Percentiles rank a stretch among this genome's conserved stretches.
Conservation (phyloP, 768 basidiomycete genomes). For the Lentinula edodes region DNA sequence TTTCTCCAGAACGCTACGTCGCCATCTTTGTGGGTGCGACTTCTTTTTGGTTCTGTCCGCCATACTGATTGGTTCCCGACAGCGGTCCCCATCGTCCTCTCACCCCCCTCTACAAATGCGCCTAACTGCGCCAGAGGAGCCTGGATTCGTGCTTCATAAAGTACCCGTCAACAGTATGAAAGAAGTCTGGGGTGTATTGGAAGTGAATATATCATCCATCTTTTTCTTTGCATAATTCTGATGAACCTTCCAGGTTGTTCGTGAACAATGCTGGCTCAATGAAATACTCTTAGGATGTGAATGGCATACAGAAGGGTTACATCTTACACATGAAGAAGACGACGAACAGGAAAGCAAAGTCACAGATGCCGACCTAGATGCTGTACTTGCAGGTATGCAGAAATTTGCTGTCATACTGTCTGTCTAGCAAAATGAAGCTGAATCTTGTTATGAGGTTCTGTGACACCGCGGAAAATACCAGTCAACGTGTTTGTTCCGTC, state of each 20-base stretch:
- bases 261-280: slow-evolving; percentile 83
- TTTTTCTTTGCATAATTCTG: background rate
- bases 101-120: slow-evolving; percentile 71
- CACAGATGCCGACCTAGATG: slow-evolving; percentile 53
- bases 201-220: slow-evolving; percentile 36
- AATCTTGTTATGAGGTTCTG: slow-evolving; percentile 32
- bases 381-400: slow-evolving; percentile 53
- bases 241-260: slow-evolving; percentile 47
- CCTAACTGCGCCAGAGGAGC: slow-evolving; percentile 64
- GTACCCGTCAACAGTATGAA: slow-evolving; percentile 68
- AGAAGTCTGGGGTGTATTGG: slow-evolving; percentile 71
- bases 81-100: slow-evolving; percentile 60
- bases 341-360: slow-evolving; percentile 27
- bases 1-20: slow-evolving; percentile 60
- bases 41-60: background rate
- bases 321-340: slow-evolving; percentile 19
- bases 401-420: background rate
- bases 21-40: slow-evolving; percentile 51
- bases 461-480: slow-evolving; percentile 58
- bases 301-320: slow-evolving; percentile 55
- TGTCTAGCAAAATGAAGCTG: no score
- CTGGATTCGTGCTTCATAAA: slow-evolving; percentile 67
- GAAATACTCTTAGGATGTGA: slow-evolving; percentile 54
- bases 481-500: slow-evolving; percentile 65
- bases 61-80: background rate